Base-by-base conservation (phyloP, 2,329 filamentous ascomycete genomes). In the Tolypocladium guangdongense region DNA sequence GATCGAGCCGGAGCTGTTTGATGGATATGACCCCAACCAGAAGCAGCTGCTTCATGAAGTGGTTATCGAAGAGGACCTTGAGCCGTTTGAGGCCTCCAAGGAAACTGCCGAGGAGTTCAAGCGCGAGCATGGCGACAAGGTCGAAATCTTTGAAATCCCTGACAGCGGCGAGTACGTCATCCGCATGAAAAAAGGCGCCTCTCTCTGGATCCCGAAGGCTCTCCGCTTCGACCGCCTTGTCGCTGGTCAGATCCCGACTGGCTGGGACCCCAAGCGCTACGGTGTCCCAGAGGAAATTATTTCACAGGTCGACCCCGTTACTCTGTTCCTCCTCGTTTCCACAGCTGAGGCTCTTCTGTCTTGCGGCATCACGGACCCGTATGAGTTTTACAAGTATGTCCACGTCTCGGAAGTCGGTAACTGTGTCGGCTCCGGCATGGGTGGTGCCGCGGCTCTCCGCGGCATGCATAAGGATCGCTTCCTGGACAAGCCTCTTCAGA, bases 301-400 rank as follows among this genome's bases (percentile, higher is more conserved):
- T 68, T 87, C 87, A 41, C 93, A 99, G 69, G 93, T 99, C 58
- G 95, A 99, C 66, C 93, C 91, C 7, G 92, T 97, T 60, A 96
- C 93, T 1, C 80, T 99, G 49, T 99, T 89, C 68, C 89, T 97
- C 33, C 86, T 99, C 47, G 91, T 97, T 48, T 95, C 89, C 52
- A 95, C 91, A 49, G 90, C 88, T 1, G 95, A 99, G 72, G 85
- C 91, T 55, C 84, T 99, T 8, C 80, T 99, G 51, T 87, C 90
- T 33, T 87, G 89, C 58, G 93, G 93, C 84, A 92, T 99, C 69
- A 97, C 93, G 30, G 95, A 99, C 68, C 95, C 93, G 22, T 99
- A 97, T 68, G 93, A 99, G 74, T 97, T 99, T 76, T 99, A 99
- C 82, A 91, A 97, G 78, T 99, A 99, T 65, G 91, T 99, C 58